Conservation (phyloP, 495 filamentous ascomycete species). For the Neurospora terricola region DNA sequence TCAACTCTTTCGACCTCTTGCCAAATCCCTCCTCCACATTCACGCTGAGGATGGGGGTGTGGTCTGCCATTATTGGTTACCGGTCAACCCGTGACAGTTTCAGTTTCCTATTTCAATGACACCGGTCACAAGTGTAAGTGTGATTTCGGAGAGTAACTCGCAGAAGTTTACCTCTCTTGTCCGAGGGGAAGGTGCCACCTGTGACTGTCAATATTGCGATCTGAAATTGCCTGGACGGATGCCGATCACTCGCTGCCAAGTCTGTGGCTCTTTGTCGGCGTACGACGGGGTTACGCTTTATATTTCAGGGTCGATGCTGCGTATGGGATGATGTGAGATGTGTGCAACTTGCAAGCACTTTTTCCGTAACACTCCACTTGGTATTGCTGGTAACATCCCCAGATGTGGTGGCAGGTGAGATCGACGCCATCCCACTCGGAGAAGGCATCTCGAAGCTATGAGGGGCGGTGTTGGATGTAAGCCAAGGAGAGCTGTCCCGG, state of each 20-base stretch:
- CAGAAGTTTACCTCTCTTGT: neutral
- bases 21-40: neutral
- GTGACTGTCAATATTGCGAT: slow-evolving; percentile 2
- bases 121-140: neutral
- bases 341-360: neutral
- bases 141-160: neutral
- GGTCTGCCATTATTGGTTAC: neutral
- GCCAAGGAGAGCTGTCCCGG: neutral
- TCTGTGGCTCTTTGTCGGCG: neutral
- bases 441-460: neutral
- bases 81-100: neutral
- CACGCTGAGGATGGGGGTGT: neutral
- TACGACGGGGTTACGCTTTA: neutral
- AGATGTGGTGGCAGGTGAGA: neutral
- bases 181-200: neutral
- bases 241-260: neutral
- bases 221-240: neutral
- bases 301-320: neutral
- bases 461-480: slow-evolving; percentile 1
- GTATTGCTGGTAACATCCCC: neutral
- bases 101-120: neutral
- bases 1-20: neutral
- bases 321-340: neutral
- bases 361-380: neutral
- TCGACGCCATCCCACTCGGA: neutral